phyloP scores from a whole-genome alignment of 2,329 filamentous ascomycete species.

The Arthrobotrys entomopaga region DNA sequence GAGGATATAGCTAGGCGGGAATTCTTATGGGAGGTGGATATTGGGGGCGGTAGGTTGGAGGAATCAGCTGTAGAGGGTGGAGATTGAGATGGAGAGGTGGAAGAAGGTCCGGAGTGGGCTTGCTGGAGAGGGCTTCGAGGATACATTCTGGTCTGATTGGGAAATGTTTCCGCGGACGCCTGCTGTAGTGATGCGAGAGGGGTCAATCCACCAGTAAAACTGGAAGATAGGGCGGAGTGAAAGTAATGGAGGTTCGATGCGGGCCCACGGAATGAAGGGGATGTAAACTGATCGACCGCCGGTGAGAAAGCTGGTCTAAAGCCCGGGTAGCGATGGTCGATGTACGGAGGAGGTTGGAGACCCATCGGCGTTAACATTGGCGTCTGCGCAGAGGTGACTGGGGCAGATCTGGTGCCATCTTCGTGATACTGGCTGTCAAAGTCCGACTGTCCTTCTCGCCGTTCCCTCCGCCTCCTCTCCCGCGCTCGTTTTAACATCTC shows the following conservation, averaged over 20 bases:
- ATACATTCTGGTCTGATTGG: constrained; percentile 39
- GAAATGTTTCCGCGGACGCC: constrained; percentile 47
- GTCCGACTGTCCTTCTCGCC: constrained; percentile 57
- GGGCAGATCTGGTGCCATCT: constrained; percentile 23
- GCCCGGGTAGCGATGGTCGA: constrained; percentile 52
- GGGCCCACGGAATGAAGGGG: constrained; percentile 34
- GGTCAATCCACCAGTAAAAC: constrained; percentile 79
- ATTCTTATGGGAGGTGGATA: constrained; percentile 47
- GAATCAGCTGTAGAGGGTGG: constrained; percentile 57
- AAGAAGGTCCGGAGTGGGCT: constrained; percentile 51
- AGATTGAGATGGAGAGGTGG: constrained; percentile 57
- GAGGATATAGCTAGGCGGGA: constrained; percentile 35
- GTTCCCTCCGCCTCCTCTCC: constrained; percentile 60
- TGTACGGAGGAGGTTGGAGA: constrained; percentile 47
- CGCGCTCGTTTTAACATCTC: constrained; percentile 59
- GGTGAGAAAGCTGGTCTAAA: constrained; percentile 56
- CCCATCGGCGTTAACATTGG: constrained; percentile 41
- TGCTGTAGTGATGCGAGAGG: constrained; percentile 74
- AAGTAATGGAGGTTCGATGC: constrained; percentile 82
- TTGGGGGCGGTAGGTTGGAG: constrained; percentile 44
- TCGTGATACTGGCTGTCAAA: constrained; percentile 39
- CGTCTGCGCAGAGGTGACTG: constrained; percentile 39
- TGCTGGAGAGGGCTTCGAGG: constrained; percentile 27
- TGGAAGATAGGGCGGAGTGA: constrained; percentile 77
- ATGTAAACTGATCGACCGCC: constrained; percentile 57